Evolutionary conservation across 2,329 filamentous ascomycete genomes (phyloP), one percentile per base, ranked within the genome.

Genomic region (Trichophaea hybrida): DNA sequence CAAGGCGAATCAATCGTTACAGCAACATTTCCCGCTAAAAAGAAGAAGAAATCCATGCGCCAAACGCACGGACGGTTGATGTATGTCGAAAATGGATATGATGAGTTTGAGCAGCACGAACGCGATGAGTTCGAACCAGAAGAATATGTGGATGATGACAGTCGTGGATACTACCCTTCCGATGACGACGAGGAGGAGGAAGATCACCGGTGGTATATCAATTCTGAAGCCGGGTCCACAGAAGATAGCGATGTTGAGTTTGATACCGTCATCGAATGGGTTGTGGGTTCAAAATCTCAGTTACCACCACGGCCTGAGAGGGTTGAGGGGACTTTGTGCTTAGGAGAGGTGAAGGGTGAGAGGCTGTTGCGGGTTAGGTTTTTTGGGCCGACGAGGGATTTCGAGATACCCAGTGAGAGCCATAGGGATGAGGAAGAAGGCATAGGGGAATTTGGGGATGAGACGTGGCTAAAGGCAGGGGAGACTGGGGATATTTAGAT

Each of bases 211-310:
- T 15, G 48, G 15, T 4, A 17, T 50, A 6, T 50, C 5, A 24
- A 50, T 15, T 43, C 10, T 43, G n/a, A 50, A 15, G 48, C 48
- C n/a, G 8, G n/a, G 38, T 15, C n/a, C n/a, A 12, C 48, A 2
- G 48, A 12, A 50, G 48, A 50, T 8, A 2, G 15, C 15, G 48
- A 32, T 33, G 32, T 31, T 24, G 50, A 53, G 13, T 35, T 53
- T 4, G 50, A 53, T 37, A 53, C 50, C 32, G 50, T 53, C 33
- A 37, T 53, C 2, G 50, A 53, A 37, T 53, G 50, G 50, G 50
- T 53, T n/a, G 50, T 33, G 12, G 8, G 37, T 32, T 34, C 32
- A n/a, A 33, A 34, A 10, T n/a, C n/a, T n/a, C 8, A 4, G 31
- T 17, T 12, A 8, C 10, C 44, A 13, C 50, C 50, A 6, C 4